Percentiles rank a stretch among this genome's conserved stretches.
These are phyloP conservation scores for Colletotrichum karsti DNA, from an alignment of 2,329 filamentous ascomycete genomes.

Conservation along the genomic window DNA sequence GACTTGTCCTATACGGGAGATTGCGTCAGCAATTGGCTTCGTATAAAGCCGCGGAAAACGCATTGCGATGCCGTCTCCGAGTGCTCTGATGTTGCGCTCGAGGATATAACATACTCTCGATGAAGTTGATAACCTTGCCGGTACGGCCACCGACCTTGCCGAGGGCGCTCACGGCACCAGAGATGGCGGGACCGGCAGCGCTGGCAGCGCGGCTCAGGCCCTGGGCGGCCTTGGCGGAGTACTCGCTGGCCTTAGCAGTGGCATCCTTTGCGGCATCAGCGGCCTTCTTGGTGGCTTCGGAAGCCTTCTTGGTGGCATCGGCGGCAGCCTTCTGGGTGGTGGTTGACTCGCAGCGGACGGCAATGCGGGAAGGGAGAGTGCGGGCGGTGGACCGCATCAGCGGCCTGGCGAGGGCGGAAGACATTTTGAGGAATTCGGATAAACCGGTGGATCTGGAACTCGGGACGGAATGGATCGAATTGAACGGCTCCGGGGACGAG, in stretches of 20 bases:
- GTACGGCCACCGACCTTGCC: conserved; percentile 85
- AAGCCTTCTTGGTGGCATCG: conserved; percentile 53
- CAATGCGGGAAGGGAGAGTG: conserved; percentile 49
- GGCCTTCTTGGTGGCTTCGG: conserved; percentile 54
- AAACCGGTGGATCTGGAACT: conserved; percentile 18
- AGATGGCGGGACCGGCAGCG: conserved; percentile 80
- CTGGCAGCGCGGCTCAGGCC: conserved; percentile 84
- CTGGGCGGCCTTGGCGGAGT: conserved; percentile 75
- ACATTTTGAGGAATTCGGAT: conserved; percentile 34
- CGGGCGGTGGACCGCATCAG: conserved; percentile 57
- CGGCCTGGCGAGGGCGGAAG: conserved; percentile 48
- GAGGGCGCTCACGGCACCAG: conserved; percentile 75
- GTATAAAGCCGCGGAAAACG: neutral
- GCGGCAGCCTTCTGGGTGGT: conserved; percentile 53
- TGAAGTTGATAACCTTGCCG: conserved; percentile 78
- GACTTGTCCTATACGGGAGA: conserved; percentile 71
- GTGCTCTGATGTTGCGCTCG: neutral
- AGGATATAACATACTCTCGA: conserved; percentile 76
- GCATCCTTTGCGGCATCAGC: conserved; percentile 50
- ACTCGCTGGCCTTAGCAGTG: conserved; percentile 53
- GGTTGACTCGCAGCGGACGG: conserved; percentile 70
- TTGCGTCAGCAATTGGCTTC: conserved; percentile 14
- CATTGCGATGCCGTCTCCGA: neutral
- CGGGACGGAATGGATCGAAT: conserved; percentile 33
- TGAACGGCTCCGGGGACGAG: conserved; percentile 35